Evolutionary conservation across 305 asterid species (phyloP).

Genomic region (Stenogyne calaminthoides): DNA sequence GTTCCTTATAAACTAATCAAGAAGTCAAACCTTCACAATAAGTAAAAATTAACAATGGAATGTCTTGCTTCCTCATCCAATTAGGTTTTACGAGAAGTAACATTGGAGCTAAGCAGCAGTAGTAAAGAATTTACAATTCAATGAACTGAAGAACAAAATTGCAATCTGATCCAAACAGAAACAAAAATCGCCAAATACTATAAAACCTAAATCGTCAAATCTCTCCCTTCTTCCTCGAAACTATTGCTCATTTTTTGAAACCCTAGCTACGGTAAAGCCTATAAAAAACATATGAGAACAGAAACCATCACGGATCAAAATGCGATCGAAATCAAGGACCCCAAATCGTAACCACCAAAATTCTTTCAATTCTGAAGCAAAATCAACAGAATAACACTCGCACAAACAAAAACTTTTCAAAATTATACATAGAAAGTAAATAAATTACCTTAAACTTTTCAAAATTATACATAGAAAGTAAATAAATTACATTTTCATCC

Average conservation of each 20-base stretch:
- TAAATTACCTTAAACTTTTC: too few relatives aligned
- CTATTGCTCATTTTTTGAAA: not conserved
- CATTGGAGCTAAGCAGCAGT: not conserved
- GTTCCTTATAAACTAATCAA: not conserved
- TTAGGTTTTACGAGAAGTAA: not conserved
- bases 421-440: not conserved
- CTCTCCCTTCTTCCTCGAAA: not conserved
- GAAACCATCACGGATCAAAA: not conserved
- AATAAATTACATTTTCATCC: slow-evolving; percentile 62
- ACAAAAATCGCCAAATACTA: not conserved
- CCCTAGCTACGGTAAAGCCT: not conserved
- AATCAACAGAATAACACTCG: not conserved
- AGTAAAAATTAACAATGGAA: not conserved
- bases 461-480: not conserved
- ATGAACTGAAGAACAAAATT: slow-evolving; percentile 20
- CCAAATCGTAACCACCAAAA: not conserved
- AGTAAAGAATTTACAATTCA: not conserved
- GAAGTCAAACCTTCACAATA: not conserved
- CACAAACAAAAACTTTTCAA: not conserved
- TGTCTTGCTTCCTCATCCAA: slow-evolving; percentile 4
- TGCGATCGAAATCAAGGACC: slow-evolving; percentile 11
- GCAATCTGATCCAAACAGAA: not conserved
- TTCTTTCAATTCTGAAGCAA: not conserved
- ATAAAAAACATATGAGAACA: not conserved
- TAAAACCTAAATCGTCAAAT: slow-evolving; percentile 20